Evolutionary conservation across 2,329 filamentous ascomycete genomes (phyloP), one percentile per base, ranked within the genome.

Genomic region (Phaeosphaeriaceae sp.): DNA sequence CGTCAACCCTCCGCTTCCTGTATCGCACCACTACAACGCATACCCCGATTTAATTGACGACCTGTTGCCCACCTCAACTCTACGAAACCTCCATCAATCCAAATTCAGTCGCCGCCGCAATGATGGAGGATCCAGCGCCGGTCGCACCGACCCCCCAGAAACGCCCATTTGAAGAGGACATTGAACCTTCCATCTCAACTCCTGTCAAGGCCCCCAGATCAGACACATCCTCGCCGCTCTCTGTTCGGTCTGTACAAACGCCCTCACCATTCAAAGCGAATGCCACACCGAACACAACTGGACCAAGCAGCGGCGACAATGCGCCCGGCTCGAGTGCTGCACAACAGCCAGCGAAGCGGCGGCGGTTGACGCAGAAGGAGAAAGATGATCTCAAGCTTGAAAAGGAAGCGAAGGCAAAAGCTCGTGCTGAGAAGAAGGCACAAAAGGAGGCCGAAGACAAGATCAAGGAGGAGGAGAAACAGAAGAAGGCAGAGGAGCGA

Each of bases 281-380:
- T 40, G 52, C 54, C 21, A 48, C 55, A 7, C 48, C 56, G 5
- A 63, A 54, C 41, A 53, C 61, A n/a, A 62, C 59, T 20, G 58
- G 59, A 15, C 60, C 63, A 6, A 53, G 50, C 27, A 69, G 58
- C 57, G 68, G 55, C 54, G 62, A 58, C 33, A 60, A 45, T 53
- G 36, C 57, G 33, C 51, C 63, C 45, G 48, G 64, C 41, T 54
- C 64, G 10, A 65, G 50, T 44, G 31, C 58, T 25, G 57, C 66
- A 27, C 70, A 40, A 17, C 36, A 74, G 41, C 74, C 81, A 24
- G 70, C 75, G 15, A 83, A 83, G 67, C 66, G 77, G 41, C 69
- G 78, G 53, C 81, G 79, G 57, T 62, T 82, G 46, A 82, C 80
- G 1, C 60, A 70, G 33, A 62, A 78, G 51, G 81, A 83, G 63